Evolutionary conservation across 129 eudicot genomes (phyloP).

Genomic region (Chrysanthemum lavandulifolium): DNA sequence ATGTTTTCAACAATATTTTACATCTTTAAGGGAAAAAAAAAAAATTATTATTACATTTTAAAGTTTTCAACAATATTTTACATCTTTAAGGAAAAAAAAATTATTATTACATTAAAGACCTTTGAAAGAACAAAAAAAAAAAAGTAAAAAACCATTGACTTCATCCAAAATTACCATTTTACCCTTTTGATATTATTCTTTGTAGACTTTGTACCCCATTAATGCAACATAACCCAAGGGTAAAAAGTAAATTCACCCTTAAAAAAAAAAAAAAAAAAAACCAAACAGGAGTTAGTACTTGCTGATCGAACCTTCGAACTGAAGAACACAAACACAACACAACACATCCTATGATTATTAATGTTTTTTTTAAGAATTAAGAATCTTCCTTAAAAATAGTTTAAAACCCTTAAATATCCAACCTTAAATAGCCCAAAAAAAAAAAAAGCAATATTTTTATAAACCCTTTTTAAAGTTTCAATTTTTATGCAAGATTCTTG

Average conservation of each 20-base stretch:
- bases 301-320: constrained; percentile 4
- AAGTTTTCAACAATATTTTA: too few species aligned
- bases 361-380: neutral
- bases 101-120: too few species aligned
- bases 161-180: neutral
- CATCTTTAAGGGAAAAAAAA: too few species aligned
- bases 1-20: too few species aligned
- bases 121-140: neutral
- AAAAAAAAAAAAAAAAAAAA: too few species aligned
- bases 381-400: neutral
- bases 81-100: too few species aligned
- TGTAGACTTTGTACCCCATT: neutral
- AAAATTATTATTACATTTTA: too few species aligned
- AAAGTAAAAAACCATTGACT: constrained; percentile 2
- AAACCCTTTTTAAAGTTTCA: neutral
- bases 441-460: neutral
- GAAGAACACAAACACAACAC: too few species aligned
- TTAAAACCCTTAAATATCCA: neutral
- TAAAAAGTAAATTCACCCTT: neutral
- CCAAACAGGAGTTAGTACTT: too few species aligned
- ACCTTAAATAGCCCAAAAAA: neutral
- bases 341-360: neutral
- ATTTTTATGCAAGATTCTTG: constrained; percentile 7
- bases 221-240: neutral
- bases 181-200: neutral